Conservation (phyloP, 2,329 filamentous ascomycete genomes). For the Ophiocordyceps robertsii region DNA sequence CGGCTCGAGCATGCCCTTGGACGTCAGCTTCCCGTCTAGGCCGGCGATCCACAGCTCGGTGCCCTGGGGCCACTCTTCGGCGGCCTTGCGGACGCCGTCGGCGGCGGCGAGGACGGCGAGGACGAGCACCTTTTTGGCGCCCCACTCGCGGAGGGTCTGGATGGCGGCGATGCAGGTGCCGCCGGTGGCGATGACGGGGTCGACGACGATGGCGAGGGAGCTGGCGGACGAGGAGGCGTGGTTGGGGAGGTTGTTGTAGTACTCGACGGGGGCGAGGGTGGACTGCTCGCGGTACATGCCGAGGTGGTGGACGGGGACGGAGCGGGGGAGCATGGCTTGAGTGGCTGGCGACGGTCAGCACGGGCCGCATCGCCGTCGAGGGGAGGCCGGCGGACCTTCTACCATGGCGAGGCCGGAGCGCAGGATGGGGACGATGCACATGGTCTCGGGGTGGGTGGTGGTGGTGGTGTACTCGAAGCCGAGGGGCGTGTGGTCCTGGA, state of each 20-base stretch:
- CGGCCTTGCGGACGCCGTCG: constrained; percentile 58
- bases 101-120: constrained; percentile 61
- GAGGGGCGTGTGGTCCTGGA: constrained; percentile 63
- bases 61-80: constrained; percentile 62
- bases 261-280: constrained; percentile 81
- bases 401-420: constrained; percentile 86
- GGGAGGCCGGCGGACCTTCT: constrained; percentile 60
- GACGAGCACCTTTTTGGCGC: constrained; percentile 68
- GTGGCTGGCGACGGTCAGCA: constrained; percentile 41
- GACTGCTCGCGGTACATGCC: constrained; percentile 86
- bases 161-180: constrained; percentile 84
- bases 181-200: constrained; percentile 89
- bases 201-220: constrained; percentile 67
- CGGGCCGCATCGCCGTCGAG: too few relatives aligned
- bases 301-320: constrained; percentile 81
- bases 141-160: constrained; percentile 81
- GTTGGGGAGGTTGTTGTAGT: constrained; percentile 93
- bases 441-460: constrained; percentile 46
- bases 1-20: constrained; percentile 80
- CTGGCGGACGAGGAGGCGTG: constrained; percentile 34
- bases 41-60: constrained; percentile 74
- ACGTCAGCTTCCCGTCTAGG: constrained; percentile 60
- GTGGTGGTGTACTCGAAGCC: constrained; percentile 61
- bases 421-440: constrained; percentile 86
- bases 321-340: constrained; percentile 65